Base-by-base conservation (phyloP, 177 flowering plant genomes). In the Vitis hybrid region DNA sequence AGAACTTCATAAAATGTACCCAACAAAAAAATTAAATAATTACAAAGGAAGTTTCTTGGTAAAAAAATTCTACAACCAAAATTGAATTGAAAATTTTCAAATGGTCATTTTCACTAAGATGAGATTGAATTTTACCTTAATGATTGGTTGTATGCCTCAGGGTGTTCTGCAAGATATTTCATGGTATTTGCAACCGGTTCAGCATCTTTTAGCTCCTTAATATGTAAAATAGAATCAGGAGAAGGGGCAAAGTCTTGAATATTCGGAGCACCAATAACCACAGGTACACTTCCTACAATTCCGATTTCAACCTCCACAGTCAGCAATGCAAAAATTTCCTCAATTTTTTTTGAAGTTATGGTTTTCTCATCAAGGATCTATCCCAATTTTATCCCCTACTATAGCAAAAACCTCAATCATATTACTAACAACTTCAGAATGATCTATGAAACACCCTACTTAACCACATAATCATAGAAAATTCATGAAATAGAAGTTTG, bases 211-310 rank as follows among this genome's bases (percentile, higher is more conserved):
- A 88, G 60, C 76, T 83, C 86, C 81, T 78, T 93, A 68, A 95
- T 91, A 76, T 91, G 97, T 58, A 95, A 75, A 77, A 93, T 45
- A 60, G 98, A 85, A 63, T 70, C 82, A 67, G 81, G 84, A 69
- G 86, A 67, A 69, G 99, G 99, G 51, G 97, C 90, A 82, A 95
- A 95, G 4, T 95, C 99, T 82, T 82, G 79, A 70, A 95, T 90
- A 73, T 95, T 95, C 64, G 98, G 97, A 57, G 99, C 92, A 64
- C 99, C 99, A 81, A 95, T 80, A 58, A 95, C 98, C 69, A 95
- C 91, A 61, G 99, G 99, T 58, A 95, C 59, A 15, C 90, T 50
- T 70, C 99, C 99, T 95, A 63, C 72, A 83, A 63, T 40, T 40
- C 30, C 30, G 30, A 26, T 26, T 26, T 26, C 45, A 0, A 40